These are phyloP conservation scores for Penicillium digitatum DNA, from an alignment of 2,329 filamentous ascomycete genomes.

Conservation along the genomic window DNA sequence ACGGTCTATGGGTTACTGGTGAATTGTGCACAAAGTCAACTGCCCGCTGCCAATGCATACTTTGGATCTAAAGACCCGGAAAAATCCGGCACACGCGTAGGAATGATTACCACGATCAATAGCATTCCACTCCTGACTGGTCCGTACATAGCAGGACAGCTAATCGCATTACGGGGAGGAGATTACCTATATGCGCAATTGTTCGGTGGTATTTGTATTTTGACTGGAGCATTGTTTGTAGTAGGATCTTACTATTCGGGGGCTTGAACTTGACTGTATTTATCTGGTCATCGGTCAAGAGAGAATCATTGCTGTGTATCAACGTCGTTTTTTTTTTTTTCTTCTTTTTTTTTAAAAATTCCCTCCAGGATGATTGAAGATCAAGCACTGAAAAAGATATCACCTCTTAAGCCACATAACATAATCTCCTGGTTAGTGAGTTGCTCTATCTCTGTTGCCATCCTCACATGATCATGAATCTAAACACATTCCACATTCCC, in stretches of 20 bases:
- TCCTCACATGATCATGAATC: background rate
- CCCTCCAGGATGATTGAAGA: too few relatives aligned
- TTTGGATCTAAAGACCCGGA: constrained; percentile 46
- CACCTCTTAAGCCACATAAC: background rate
- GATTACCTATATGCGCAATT: constrained; percentile 46
- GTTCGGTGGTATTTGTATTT: constrained; percentile 36
- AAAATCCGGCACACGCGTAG: constrained; percentile 47
- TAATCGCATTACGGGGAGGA: constrained; percentile 42
- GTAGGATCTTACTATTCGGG: constrained; percentile 7
- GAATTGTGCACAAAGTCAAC: constrained; percentile 46
- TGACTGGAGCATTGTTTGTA: constrained; percentile 9
- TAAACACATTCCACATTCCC: background rate
- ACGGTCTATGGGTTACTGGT: constrained; percentile 45
- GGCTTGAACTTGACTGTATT: background rate
- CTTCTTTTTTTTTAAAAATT: too few relatives aligned
- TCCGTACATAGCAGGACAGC: constrained; percentile 46
- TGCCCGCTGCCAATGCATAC: constrained; percentile 39
- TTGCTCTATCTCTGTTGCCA: background rate
- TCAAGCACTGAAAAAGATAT: background rate
- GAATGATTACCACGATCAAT: constrained; percentile 48
- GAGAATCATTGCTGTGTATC: background rate
- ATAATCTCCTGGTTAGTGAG: background rate
- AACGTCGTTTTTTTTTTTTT: too few relatives aligned
- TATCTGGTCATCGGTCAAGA: background rate
- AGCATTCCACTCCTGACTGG: constrained; percentile 46